A percentile compares a stretch with the other conserved stretches of the same genome.
phyloP scores from a whole-genome alignment of 805 yeast species.

The Sugiyamaella boreocaroliniensis region DNA sequence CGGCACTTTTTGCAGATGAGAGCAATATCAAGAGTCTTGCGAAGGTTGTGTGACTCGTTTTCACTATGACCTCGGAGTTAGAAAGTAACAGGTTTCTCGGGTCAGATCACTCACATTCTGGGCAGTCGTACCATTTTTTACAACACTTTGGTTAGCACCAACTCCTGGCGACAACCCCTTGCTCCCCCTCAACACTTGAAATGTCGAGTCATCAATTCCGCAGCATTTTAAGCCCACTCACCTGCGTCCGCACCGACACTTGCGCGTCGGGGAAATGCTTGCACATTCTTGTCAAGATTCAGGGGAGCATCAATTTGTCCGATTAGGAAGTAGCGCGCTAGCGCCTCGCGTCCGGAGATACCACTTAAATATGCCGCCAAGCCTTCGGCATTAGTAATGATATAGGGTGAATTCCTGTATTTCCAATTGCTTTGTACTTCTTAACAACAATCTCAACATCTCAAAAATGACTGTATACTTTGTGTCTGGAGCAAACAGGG shows the following conservation, averaged over 20 bases:
- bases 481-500: conserved; percentile 33
- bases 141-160: conserved; percentile 21
- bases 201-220: neutral
- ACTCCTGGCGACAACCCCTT: no score
- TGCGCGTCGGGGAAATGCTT: conserved; percentile 30
- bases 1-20: conserved; percentile 30
- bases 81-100: neutral
- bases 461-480: conserved; percentile 17
- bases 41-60: conserved; percentile 26
- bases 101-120: conserved; percentile 22
- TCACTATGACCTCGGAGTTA: conserved; percentile 24
- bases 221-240: conserved; percentile 4
- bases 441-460: conserved; percentile 18
- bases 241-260: conserved; percentile 29
- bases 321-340: neutral
- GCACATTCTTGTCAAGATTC: conserved; percentile 21
- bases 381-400: no score
- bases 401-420: no score
- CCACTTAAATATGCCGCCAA: neutral
- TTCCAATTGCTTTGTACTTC: neutral
- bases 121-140: conserved; percentile 32
- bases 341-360: neutral
- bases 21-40: conserved; percentile 28
- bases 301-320: conserved; percentile 1
- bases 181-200: neutral